These are phyloP conservation scores for Saccharomycopsis sp. DNA, from an alignment of 805 yeast species.

Conservation along the genomic window DNA sequence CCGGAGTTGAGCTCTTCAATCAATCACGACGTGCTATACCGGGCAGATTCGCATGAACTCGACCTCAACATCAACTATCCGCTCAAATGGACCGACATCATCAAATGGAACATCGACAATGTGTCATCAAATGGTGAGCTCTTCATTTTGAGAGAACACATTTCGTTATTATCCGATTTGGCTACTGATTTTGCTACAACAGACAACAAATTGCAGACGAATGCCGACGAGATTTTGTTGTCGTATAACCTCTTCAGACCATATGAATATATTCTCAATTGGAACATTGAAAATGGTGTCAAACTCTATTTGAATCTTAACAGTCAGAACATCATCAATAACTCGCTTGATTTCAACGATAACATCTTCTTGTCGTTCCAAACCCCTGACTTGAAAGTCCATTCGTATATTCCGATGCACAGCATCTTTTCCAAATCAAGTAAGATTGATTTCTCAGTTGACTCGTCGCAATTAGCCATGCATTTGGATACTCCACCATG, in stretches of 20 bases:
- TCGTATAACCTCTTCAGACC: conserved; percentile 79
- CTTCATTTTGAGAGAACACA: conserved; percentile 77
- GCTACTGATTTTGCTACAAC: conserved; percentile 73
- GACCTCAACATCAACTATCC: conserved; percentile 63
- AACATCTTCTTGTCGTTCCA: conserved; percentile 71
- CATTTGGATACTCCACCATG: conserved; percentile 79
- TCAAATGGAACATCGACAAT: conserved; percentile 59
- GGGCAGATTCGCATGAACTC: conserved; percentile 51
- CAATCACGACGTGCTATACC: conserved; percentile 74
- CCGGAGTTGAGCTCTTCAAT: conserved; percentile 77
- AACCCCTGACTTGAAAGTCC: conserved; percentile 49
- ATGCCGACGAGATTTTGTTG: conserved; percentile 26
- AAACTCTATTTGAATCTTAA: conserved; percentile 71
- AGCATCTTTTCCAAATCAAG: conserved; percentile 46
- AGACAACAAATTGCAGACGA: conserved; percentile 32
- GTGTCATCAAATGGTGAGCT: conserved; percentile 46
- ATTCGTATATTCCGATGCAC: conserved; percentile 52
- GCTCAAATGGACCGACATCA: conserved; percentile 73
- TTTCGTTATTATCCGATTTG: conserved; percentile 64
- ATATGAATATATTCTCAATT: conserved; percentile 49
- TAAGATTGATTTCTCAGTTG: conserved; percentile 42
- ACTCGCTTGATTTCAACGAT: conserved; percentile 77
- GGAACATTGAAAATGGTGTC: conserved; percentile 50
- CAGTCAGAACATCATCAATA: conserved; percentile 81
- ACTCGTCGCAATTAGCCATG: conserved; percentile 56